Percentiles rank a stretch among this genome's conserved stretches.
Evolutionary conservation across 306 rosid species (phyloP).

Genomic region (Pyrus communis): DNA sequence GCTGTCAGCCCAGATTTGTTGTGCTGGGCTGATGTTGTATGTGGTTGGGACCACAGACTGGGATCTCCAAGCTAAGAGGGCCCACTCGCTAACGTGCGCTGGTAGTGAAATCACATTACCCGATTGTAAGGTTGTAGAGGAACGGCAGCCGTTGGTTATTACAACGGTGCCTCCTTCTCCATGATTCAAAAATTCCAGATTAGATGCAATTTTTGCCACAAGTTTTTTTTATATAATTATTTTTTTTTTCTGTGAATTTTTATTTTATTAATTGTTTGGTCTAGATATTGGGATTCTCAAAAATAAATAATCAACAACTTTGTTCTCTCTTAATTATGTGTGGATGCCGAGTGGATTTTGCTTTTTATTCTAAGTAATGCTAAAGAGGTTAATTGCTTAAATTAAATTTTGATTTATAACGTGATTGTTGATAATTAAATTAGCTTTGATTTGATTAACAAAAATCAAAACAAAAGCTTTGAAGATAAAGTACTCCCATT

Average conservation of each 20-base stretch:
- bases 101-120: constrained; percentile 6
- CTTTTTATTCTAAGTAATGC: background rate
- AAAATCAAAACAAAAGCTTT: background rate
- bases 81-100: constrained; percentile 40
- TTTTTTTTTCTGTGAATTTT: constrained; percentile 2
- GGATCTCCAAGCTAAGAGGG: constrained; percentile 58
- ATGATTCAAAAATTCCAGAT: background rate
- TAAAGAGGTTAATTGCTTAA: too few relatives aligned
- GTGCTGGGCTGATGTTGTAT: constrained; percentile 79
- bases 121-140: constrained; percentile 17
- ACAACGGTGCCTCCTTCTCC: constrained; percentile 16
- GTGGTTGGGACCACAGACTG: constrained; percentile 76
- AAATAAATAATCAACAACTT: background rate
- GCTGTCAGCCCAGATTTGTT: constrained; percentile 73
- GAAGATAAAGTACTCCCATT: too few relatives aligned
- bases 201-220: constrained; percentile 9
- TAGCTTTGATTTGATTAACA: background rate
- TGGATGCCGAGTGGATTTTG: background rate
- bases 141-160: constrained; percentile 25
- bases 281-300: background rate
- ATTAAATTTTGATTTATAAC: too few relatives aligned
- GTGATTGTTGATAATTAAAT: too few relatives aligned
- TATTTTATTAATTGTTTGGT: background rate
- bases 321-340: background rate
- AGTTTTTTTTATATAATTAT: background rate